phyloP scores from a whole-genome alignment of 768 basidiomycete genomes.

The Lactarius vividus region DNA sequence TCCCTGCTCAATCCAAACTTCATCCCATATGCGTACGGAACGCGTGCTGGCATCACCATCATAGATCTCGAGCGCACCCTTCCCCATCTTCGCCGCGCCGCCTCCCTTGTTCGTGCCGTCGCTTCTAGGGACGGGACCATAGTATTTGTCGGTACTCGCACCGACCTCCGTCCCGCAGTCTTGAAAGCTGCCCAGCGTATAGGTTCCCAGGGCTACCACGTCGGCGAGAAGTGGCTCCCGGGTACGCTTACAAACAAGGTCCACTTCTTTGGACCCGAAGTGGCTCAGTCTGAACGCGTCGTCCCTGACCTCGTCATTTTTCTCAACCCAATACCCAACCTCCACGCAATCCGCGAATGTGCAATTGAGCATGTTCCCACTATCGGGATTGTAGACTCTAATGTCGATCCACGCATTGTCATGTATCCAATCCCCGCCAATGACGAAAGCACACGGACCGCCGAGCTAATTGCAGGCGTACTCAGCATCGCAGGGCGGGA shows the following conservation, averaged over 20 bases:
- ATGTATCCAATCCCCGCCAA: slow-evolving; percentile 99
- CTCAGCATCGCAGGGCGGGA: slow-evolving; percentile 86
- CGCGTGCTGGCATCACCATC: slow-evolving; percentile 83
- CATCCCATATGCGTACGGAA: slow-evolving; percentile 89
- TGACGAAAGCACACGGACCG: slow-evolving; percentile 88
- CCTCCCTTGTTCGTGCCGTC: slow-evolving; percentile 80
- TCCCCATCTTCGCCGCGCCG: slow-evolving; percentile 86
- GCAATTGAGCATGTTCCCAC: slow-evolving; percentile 89
- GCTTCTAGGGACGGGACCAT: slow-evolving; percentile 79
- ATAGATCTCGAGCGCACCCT: slow-evolving; percentile 95
- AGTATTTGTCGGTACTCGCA: slow-evolving; percentile 86
- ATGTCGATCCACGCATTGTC: slow-evolving; percentile 92
- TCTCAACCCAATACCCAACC: slow-evolving; percentile 84
- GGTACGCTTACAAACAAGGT: slow-evolving; percentile 91
- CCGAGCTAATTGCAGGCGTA: slow-evolving; percentile 87
- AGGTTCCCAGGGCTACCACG: slow-evolving; percentile 76
- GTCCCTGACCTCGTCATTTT: slow-evolving; percentile 87
- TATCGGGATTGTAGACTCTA: slow-evolving; percentile 91
- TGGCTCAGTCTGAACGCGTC: slow-evolving; percentile 51
- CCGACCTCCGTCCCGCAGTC: slow-evolving; percentile 72
- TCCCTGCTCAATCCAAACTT: slow-evolving; percentile 87
- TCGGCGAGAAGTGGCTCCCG: slow-evolving; percentile 88
- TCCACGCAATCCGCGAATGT: slow-evolving; percentile 88
- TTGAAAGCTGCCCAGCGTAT: slow-evolving; percentile 77
- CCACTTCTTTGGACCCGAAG: slow-evolving; percentile 64